These are phyloP conservation scores for Uromyces viciae-fabae DNA, from an alignment of 1,284 basidiomycete genomes.

Conservation along the genomic window DNA sequence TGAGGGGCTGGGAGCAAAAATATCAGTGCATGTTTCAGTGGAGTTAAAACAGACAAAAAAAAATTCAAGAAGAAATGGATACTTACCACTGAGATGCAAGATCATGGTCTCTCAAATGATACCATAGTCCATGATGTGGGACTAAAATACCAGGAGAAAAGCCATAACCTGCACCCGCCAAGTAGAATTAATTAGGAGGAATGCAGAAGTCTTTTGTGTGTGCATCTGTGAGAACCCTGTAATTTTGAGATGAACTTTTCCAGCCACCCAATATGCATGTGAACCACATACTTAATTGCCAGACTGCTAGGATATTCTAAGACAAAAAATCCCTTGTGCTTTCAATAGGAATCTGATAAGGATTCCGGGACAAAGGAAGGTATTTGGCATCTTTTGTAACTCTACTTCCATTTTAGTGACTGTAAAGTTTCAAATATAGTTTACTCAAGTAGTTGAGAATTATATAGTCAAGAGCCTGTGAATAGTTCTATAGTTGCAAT, in stretches of 20 bases:
- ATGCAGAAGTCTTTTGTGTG: constrained; percentile 51
- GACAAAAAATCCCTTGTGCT: constrained; percentile 55
- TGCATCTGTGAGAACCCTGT: constrained; percentile 52
- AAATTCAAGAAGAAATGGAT: neutral
- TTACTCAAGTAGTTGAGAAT: too few relatives aligned
- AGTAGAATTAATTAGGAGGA: constrained; percentile 54
- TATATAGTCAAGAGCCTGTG: too few relatives aligned
- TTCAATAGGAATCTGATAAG: constrained; percentile 50
- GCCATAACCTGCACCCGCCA: constrained; percentile 58
- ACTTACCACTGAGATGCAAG: neutral
- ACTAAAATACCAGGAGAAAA: constrained; percentile 52
- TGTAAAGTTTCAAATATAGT: too few relatives aligned
- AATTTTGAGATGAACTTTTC: constrained; percentile 56
- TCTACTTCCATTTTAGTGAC: too few relatives aligned
- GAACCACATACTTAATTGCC: constrained; percentile 54
- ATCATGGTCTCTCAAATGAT: constrained; percentile 48
- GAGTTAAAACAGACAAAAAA: neutral
- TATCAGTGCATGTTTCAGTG: too few relatives aligned
- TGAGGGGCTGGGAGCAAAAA: neutral
- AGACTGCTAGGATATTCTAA: constrained; percentile 55
- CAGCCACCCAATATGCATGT: constrained; percentile 55
- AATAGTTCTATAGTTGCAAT: too few relatives aligned
- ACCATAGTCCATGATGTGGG: constrained; percentile 47
- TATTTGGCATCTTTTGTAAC: too few relatives aligned
- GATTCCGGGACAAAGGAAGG: constrained; percentile 49